Evolutionary conservation across 345 rosid species (phyloP), one percentile per base, ranked within the genome.

Genomic region (Aquilaria yunnanensis): DNA sequence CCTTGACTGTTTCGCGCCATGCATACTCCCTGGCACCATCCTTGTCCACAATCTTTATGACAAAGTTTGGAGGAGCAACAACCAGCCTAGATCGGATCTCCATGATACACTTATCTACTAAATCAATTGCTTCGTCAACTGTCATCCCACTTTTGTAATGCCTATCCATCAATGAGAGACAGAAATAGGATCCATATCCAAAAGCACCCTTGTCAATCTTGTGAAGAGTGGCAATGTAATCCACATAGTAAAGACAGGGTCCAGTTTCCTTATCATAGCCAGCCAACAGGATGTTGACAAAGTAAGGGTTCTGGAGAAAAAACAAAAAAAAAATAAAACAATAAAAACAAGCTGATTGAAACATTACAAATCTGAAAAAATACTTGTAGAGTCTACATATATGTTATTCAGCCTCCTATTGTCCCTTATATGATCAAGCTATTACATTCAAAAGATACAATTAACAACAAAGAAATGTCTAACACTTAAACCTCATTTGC

Each of bases 171-270:
- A 87, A 83, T 41, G 99, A 68, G 14, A 94, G 93, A 29, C 85
- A 75, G 66, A 94, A 94, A 67, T 85, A 94, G 34, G 99, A 88
- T 0, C 97, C 99, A 3, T 94, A 94, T 9, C 99, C 99, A 31
- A 94, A 94, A 16, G 99, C 91, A 30, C 90, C 99, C 86, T 84
- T 94, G 2, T 94, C 99, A 47, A 90, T 89, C 80, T 93, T 93
- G 90, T 93, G 96, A 61, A 90, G 88, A 43, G 92, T 86, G 48
- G 98, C 94, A 61, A 94, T 94, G 80, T 94, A 94, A 77, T 94
- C 97, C 0, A 94, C 81, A 77, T 90, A 94, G 84, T 88, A 94
- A 9, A 94, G 89, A 46, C 96, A 85, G 32, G 99, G 88, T 12
- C 99, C 96, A 0, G 85, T 83, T 79, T 94, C 95, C 66, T 85